Percentiles rank a stretch among this genome's conserved stretches.
phyloP scores from a whole-genome alignment of 176 grass and related monocot genomes.

The Lolium multiflorum region DNA sequence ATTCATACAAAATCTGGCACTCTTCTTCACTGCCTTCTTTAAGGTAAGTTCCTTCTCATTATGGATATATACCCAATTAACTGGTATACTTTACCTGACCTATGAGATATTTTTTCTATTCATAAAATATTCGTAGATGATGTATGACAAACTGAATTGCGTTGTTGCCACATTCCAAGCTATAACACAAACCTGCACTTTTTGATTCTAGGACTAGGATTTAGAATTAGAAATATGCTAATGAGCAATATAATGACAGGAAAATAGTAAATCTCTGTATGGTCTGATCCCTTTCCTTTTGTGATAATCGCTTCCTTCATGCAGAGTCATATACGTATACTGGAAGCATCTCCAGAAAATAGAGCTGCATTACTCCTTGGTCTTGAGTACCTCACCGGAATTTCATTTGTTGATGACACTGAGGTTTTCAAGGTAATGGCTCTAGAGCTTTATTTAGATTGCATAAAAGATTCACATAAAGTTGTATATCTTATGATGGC shows the following conservation, averaged over 20 bases:
- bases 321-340: conserved; percentile 84
- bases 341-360: conserved; percentile 89
- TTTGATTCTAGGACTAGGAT: neutral
- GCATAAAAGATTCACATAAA: neutral
- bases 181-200: neutral
- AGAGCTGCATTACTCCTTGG: conserved; percentile 76
- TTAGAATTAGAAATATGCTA: conserved; percentile 6
- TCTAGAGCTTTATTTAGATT: conserved; percentile 37
- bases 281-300: conserved; percentile 8
- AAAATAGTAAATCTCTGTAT: conserved; percentile 10
- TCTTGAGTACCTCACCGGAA: conserved; percentile 94
- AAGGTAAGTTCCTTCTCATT: conserved; percentile 63
- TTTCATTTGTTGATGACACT: conserved; percentile 99
- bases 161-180: conserved; percentile 21
- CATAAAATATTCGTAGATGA: conserved; percentile 6
- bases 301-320: neutral
- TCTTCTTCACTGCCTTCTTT: conserved; percentile 97
- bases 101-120: neutral
- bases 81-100: neutral
- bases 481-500: neutral
- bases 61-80: neutral
- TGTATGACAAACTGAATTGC: neutral
- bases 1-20: conserved; percentile 97
- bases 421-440: conserved; percentile 94
- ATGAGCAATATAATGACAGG: conserved; percentile 12